These are phyloP conservation scores for Huntiella abstrusa DNA, from an alignment of 2,329 filamentous ascomycete species.

Conservation along the genomic window DNA sequence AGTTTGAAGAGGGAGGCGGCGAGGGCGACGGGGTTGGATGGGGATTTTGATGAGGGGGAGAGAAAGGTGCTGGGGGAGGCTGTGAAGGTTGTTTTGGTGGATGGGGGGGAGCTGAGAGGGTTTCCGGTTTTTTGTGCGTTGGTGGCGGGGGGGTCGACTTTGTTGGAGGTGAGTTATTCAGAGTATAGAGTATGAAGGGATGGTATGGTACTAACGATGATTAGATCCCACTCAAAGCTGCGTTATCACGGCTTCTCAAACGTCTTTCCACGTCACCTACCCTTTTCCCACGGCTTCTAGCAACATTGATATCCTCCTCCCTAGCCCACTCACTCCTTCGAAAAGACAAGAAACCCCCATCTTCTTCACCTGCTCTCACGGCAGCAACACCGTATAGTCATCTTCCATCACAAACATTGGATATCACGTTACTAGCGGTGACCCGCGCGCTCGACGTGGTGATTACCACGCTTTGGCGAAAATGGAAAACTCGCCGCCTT, in stretches of 20 bases:
- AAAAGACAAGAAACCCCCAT: conserved; percentile 15
- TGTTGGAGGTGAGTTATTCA: conserved; percentile 31
- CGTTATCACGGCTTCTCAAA: conserved; percentile 7
- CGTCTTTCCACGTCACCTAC: background rate
- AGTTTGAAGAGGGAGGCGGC: conserved; percentile 1
- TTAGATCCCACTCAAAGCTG: conserved; percentile 6
- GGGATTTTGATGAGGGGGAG: background rate
- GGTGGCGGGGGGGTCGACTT: conserved; percentile 38
- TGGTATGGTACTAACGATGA: conserved; percentile 1
- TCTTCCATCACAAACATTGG: conserved; percentile 40
- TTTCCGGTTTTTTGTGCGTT: conserved; percentile 45
- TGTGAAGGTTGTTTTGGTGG: conserved; percentile 23
- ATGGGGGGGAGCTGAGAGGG: conserved; percentile 33
- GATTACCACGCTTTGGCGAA: conserved; percentile 45
- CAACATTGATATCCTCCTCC: conserved; percentile 40
- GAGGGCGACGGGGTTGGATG: background rate
- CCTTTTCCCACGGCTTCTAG: conserved; percentile 27
- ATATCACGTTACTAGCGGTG: conserved; percentile 62
- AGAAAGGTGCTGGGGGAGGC: conserved; percentile 3
- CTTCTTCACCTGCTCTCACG: background rate
- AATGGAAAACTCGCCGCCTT: conserved; percentile 25
- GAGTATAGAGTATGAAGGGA: background rate
- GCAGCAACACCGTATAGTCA: conserved; percentile 20
- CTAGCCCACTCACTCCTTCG: conserved; percentile 36
- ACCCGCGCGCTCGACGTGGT: conserved; percentile 55